These are phyloP conservation scores for Cyclostephanos tholiformis DNA, from an alignment of 108 stramenopile species.

Conservation along the genomic window DNA sequence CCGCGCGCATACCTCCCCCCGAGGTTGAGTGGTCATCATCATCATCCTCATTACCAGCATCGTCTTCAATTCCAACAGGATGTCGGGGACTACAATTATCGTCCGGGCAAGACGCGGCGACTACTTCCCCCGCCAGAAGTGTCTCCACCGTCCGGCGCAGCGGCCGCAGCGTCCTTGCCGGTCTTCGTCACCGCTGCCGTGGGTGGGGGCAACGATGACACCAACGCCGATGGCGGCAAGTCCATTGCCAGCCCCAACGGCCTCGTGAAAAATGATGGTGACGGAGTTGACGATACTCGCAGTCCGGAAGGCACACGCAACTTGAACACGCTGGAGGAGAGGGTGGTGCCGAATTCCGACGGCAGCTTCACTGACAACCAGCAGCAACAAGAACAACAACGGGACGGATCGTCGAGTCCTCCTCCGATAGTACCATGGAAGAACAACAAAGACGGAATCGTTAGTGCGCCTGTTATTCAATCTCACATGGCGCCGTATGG, in stretches of 20 bases:
- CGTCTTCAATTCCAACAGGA: background rate
- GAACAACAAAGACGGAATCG: background rate
- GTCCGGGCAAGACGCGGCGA: conserved; percentile 4
- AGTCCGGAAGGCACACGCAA: conserved; percentile 49
- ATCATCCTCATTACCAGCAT: conserved; percentile 11
- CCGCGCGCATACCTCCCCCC: conserved; percentile 20
- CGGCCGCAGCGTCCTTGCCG: too few relatives aligned
- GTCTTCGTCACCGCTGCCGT: background rate
- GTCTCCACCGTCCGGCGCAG: background rate
- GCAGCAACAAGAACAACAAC: background rate
- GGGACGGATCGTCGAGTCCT: background rate
- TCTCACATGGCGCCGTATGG: conserved; percentile 4
- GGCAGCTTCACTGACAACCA: background rate
- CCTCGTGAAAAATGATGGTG: conserved; percentile 13
- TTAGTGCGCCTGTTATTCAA: background rate
- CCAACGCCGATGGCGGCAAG: background rate
- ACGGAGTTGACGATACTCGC: conserved; percentile 28
- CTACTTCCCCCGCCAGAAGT: background rate
- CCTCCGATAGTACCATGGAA: background rate
- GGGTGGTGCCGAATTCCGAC: conserved; percentile 7
- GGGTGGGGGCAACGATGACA: background rate
- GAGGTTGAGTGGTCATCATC: conserved; percentile 2
- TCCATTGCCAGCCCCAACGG: background rate
- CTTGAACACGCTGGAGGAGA: conserved; percentile 38
- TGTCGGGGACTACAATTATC: background rate